Base-by-base conservation (phyloP, 495 filamentous ascomycete species). In the Hypoxylon rickii region DNA sequence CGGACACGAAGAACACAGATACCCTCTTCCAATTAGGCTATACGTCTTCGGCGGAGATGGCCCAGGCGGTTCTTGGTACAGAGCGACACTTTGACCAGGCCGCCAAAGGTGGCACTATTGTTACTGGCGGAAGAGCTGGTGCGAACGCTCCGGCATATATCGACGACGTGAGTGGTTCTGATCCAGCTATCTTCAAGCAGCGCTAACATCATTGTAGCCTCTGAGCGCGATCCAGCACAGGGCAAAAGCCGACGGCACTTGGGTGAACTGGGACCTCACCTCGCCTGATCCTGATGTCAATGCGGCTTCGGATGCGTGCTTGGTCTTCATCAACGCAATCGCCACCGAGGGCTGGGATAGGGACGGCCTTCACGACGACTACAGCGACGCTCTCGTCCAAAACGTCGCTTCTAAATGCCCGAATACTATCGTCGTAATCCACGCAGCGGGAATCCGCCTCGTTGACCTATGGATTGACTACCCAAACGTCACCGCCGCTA, bases 261-360 rank as follows among this genome's bases (percentile, higher is more conserved):
- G 63, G 57, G 69, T 76, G 18, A 74, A 70, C 66, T 86, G 67
- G 77, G 79, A 75, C 45, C 73, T 67, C 56, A 68, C 62, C 38
- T 75, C 63, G 42, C 36, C 49, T 47, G 56, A 66, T 4, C 75
- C 78, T 0, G 38, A 58, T 8, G 75, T 81, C 13, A 68, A 77
- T 48, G 66, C 65, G 7, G 69, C 72, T 17, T 80, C 87, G 16
- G 86, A 90, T 59, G 78, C 89, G n/a, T 88, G 85, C 62, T 55
- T 86, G 0, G 79, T 89, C 0, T 84, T 89, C 51, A 78, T 83
- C 53, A 89, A 86, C 54, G 74, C 76, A 4, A 83, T 78, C 43
- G 76, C 84, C 0, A 76, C 79, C 0, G 86, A 90, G 55, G 81
- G 70, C 3, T 69, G 66, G 52, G 79, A 83, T 54, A 72, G 79